Evolutionary conservation across 2,329 filamentous ascomycete genomes (phyloP).

Genomic region (Thielaviopsis ethacetica): DNA sequence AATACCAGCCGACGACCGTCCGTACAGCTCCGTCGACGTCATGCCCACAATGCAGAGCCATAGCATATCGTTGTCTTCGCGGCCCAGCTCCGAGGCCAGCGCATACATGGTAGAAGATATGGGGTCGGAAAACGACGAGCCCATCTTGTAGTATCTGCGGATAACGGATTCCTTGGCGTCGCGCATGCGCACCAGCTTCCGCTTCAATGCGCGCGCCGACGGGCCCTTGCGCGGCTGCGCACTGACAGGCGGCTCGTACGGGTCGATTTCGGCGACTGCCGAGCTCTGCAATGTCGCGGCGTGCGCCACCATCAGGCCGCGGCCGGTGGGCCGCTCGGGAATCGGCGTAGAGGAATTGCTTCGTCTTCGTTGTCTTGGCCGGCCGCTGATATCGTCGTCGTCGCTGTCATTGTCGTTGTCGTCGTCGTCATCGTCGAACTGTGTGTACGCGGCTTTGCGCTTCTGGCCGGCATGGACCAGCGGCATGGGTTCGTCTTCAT

Average conservation of each 20-base stretch:
- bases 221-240: slow-evolving; percentile 29
- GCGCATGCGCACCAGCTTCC: slow-evolving; percentile 57
- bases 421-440: slow-evolving; percentile 49
- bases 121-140: slow-evolving; percentile 84
- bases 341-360: slow-evolving; percentile 73
- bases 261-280: slow-evolving; percentile 30
- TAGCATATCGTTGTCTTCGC: slow-evolving; percentile 89
- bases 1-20: slow-evolving; percentile 66
- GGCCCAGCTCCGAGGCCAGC: slow-evolving; percentile 80
- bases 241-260: slow-evolving; percentile 37
- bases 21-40: slow-evolving; percentile 83
- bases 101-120: slow-evolving; percentile 92
- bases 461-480: slow-evolving; percentile 43
- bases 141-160: slow-evolving; percentile 69
- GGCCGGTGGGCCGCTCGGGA: slow-evolving; percentile 40
- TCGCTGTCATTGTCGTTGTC: slow-evolving; percentile 53
- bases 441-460: slow-evolving; percentile 60
- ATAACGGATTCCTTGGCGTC: slow-evolving; percentile 62
- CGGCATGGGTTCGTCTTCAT: slow-evolving; percentile 22
- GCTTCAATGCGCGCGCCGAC: slow-evolving; percentile 56
- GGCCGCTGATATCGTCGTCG: slow-evolving; percentile 53
- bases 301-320: slow-evolving; percentile 41
- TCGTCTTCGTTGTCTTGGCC: slow-evolving; percentile 62
- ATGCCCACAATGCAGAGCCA: slow-evolving; percentile 94
- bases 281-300: slow-evolving; percentile 25